These are phyloP conservation scores for Exophiala calicioides DNA, from an alignment of 2,329 filamentous ascomycete species.

Conservation along the genomic window DNA sequence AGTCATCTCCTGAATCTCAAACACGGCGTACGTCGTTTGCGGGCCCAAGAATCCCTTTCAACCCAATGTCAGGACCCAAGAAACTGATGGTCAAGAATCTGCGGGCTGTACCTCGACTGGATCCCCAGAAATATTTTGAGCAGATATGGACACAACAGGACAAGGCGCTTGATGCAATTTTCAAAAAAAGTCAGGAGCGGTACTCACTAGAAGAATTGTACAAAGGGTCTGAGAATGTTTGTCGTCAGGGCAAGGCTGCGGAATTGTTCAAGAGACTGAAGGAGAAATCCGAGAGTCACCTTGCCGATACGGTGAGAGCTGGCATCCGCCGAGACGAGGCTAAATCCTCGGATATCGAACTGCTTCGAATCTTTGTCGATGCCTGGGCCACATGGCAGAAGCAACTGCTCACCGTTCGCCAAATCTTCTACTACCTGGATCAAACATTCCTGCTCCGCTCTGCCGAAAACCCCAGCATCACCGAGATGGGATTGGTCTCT, in stretches of 20 bases:
- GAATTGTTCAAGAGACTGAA: slow-evolving; percentile 68
- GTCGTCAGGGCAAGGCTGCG: slow-evolving; percentile 71
- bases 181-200: slow-evolving; percentile 63
- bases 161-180: slow-evolving; percentile 70
- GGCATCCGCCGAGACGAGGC: slow-evolving; percentile 58
- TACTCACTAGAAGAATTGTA: slow-evolving; percentile 87
- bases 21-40: slow-evolving; percentile 36
- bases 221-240: slow-evolving; percentile 86
- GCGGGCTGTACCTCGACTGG: slow-evolving; percentile 62
- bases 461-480: slow-evolving; percentile 68
- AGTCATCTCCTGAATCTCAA: slow-evolving; percentile 30
- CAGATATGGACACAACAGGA: slow-evolving; percentile 74
- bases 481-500: slow-evolving; percentile 74
- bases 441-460: slow-evolving; percentile 80
- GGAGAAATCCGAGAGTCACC: slow-evolving; percentile 65
- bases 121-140: slow-evolving; percentile 75
- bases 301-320: slow-evolving; percentile 57
- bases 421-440: slow-evolving; percentile 92
- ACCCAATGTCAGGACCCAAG: slow-evolving; percentile 74
- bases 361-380: slow-evolving; percentile 60
- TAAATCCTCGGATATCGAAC: slow-evolving; percentile 61
- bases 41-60: slow-evolving; percentile 54
- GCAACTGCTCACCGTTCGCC: slow-evolving; percentile 76
- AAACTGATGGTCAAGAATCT: slow-evolving; percentile 95
- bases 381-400: slow-evolving; percentile 78